Evolutionary conservation across 2,329 filamentous ascomycete genomes (phyloP).

Genomic region (Huntiella bhutanensis): DNA sequence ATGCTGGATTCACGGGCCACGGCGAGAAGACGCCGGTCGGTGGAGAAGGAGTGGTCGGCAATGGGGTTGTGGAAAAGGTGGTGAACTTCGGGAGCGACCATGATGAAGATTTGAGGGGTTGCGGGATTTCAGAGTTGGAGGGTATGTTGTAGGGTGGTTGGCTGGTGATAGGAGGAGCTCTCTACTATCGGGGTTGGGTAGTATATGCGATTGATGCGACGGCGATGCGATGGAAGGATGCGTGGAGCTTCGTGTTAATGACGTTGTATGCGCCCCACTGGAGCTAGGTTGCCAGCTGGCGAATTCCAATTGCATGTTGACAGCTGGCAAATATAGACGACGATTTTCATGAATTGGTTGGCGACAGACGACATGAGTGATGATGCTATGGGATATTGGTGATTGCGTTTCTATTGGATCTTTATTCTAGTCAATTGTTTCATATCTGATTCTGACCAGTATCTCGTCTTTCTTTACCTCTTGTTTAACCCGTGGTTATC

Average conservation of each 20-base stretch:
- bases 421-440: background rate
- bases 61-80: slow-evolving; percentile 95
- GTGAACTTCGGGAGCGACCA: slow-evolving; percentile 79
- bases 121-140: slow-evolving; percentile 17
- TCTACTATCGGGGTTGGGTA: slow-evolving; percentile 58
- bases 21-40: slow-evolving; percentile 72
- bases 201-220: background rate
- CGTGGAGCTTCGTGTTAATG: slow-evolving; percentile 2
- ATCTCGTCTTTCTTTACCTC: background rate
- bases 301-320: background rate
- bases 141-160: background rate
- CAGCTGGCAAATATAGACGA: slow-evolving; percentile 2
- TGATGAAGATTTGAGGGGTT: slow-evolving; percentile 19
- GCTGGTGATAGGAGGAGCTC: slow-evolving; percentile 42
- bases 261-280: slow-evolving; percentile 9
- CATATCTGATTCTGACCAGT: background rate
- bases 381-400: background rate
- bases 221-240: background rate
- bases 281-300: background rate
- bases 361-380: background rate
- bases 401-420: background rate
- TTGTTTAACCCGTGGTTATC: background rate
- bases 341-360: too few species aligned
- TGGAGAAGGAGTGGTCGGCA: slow-evolving; percentile 93
- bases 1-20: slow-evolving; percentile 80